A percentile compares a stretch with the other conserved stretches of the same genome.
Conservation (phyloP, 1,284 basidiomycete species). For the Trichosporon sp. region DNA sequence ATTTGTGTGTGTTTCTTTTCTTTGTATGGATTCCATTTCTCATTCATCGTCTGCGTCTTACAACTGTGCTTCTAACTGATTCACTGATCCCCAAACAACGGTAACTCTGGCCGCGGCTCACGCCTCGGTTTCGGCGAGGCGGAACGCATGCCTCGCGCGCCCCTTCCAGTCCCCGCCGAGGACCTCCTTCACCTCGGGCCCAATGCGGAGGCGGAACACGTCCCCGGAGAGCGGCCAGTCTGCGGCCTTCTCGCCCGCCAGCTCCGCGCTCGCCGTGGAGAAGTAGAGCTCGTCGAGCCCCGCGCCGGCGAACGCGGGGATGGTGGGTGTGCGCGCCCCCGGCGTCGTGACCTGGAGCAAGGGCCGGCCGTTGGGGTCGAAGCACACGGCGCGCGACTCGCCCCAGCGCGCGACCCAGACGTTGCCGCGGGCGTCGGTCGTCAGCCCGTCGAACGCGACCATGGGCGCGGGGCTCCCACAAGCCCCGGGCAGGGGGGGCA, state of each 20-base stretch:
- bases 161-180: constrained; percentile 31
- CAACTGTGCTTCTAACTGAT: not conserved
- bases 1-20: constrained; percentile 13
- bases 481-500: not conserved
- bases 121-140: not conserved
- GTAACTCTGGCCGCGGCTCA: too few species aligned
- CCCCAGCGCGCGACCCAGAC: constrained; percentile 48
- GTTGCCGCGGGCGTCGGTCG: constrained; percentile 43
- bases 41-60: not conserved
- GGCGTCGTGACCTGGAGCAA: constrained; percentile 31
- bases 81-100: too few species aligned
- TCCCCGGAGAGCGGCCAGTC: constrained; percentile 35
- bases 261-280: constrained; percentile 31
- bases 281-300: constrained; percentile 42
- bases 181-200: constrained; percentile 25
- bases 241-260: constrained; percentile 28
- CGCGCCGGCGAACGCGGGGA: constrained; percentile 44
- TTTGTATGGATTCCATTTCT: constrained; percentile 7
- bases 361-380: constrained; percentile 36
- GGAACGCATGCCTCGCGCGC: constrained; percentile 24
- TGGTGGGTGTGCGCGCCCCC: constrained; percentile 35
- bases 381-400: constrained; percentile 41
- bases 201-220: constrained; percentile 36
- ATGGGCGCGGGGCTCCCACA: constrained; percentile 18
- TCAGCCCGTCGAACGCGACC: constrained; percentile 46